Conservation (phyloP, 495 filamentous ascomycete genomes). For the Penicillium cataractarum region DNA sequence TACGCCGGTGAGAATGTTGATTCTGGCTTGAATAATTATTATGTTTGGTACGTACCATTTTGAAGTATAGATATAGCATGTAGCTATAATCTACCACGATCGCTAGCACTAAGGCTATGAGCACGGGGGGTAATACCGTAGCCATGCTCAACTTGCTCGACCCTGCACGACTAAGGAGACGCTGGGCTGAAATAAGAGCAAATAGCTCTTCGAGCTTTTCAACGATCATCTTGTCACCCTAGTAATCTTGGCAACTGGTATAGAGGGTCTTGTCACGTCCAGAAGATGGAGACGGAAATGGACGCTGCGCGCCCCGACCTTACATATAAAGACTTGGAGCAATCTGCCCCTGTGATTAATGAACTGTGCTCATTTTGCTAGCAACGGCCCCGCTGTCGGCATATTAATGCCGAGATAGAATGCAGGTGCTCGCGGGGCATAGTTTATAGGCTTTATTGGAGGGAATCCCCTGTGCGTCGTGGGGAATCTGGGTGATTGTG, state of each 20-base stretch:
- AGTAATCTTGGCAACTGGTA: not conserved
- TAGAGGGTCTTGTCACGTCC: not conserved
- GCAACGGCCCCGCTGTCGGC: not conserved
- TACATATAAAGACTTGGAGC: not conserved
- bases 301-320: not conserved
- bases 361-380: not conserved
- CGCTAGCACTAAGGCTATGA: not conserved
- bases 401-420: not conserved
- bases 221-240: conserved; percentile 10
- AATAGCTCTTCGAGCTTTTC: conserved; percentile 18
- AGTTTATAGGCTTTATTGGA: not conserved
- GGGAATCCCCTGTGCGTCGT: not conserved
- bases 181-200: conserved; percentile 3
- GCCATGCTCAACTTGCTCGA: not conserved
- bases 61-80: conserved; percentile 21
- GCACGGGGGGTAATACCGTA: not conserved
- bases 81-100: conserved; percentile 17
- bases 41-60: conserved; percentile 11
- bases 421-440: not conserved
- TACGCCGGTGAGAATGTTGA: not conserved
- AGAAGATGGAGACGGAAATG: not conserved
- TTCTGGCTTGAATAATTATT: not conserved
- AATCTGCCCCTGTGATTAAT: not conserved
- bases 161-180: not conserved
- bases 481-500: not conserved